phyloP scores from a whole-genome alignment of 441 rosid genomes.

The Populus hybrid region DNA sequence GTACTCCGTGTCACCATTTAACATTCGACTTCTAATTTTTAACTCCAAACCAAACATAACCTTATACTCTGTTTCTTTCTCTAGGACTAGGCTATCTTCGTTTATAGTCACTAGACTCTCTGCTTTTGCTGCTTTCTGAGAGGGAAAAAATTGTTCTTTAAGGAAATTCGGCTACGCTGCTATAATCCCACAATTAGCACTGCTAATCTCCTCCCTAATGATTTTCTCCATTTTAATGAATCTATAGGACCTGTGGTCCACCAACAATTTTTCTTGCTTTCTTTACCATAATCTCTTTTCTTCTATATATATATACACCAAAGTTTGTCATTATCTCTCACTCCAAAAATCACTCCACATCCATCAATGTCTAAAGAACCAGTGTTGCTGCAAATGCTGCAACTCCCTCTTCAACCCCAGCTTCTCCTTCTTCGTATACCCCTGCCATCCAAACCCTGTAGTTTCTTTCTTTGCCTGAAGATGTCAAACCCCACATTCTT shows the following conservation, averaged over 20 bases:
- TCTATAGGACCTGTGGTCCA: conserved; percentile 27
- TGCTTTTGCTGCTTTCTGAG: conserved; percentile 1
- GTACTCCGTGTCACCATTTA: neutral
- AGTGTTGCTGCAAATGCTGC: conserved; percentile 26
- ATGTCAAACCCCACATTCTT: conserved; percentile 27
- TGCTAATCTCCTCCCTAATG: neutral
- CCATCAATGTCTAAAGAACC: conserved; percentile 31
- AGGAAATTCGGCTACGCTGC: neutral
- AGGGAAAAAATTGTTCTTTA: neutral
- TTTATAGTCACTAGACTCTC: neutral
- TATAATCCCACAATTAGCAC: neutral
- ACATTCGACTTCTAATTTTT: too few relatives aligned
- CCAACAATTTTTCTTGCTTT: conserved; percentile 15
- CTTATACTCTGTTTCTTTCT: neutral
- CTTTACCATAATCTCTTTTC: neutral
- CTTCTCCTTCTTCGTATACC: conserved; percentile 27
- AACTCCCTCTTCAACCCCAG: conserved; percentile 21
- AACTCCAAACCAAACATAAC: neutral
- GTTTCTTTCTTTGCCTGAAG: conserved; percentile 24
- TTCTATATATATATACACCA: neutral
- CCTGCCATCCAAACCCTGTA: conserved; percentile 27
- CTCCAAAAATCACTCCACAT: neutral
- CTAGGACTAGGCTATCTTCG: neutral
- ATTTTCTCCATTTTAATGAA: neutral
- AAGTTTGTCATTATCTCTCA: conserved; percentile 41